These are phyloP conservation scores for Melastoma candidum DNA, from an alignment of 441 rosid species.

Conservation along the genomic window DNA sequence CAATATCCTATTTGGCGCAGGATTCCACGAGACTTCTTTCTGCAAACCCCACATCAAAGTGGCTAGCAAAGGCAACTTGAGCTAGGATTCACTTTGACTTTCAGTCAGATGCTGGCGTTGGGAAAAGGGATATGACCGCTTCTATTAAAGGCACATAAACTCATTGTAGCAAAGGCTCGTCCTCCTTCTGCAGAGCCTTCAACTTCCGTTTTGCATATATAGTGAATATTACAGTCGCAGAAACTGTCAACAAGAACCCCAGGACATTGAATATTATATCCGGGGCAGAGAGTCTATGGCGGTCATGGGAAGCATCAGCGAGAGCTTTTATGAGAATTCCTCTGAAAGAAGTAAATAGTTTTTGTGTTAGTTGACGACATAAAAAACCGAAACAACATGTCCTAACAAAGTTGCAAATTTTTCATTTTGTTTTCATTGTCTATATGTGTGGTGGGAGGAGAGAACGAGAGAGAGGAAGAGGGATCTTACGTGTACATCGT, in stretches of 20 bases:
- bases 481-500: constrained; percentile 5
- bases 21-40: no score
- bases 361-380: no score
- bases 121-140: no score
- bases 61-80: no score
- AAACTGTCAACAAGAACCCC: constrained; percentile 64
- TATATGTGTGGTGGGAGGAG: not conserved
- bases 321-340: constrained; percentile 66
- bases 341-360: constrained; percentile 27
- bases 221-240: constrained; percentile 54
- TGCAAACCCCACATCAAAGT: no score
- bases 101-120: no score
- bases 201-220: constrained; percentile 76
- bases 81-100: no score
- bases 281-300: constrained; percentile 44
- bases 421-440: no score
- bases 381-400: no score
- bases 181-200: constrained; percentile 43
- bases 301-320: constrained; percentile 80
- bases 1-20: no score
- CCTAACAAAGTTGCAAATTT: not conserved
- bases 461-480: not conserved
- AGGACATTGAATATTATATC: constrained; percentile 62
- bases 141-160: not conserved
- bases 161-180: constrained; percentile 15